Percentiles rank a stretch among this genome's conserved stretches.
phyloP scores from a whole-genome alignment of 345 rosid species.

The Heritiera littoralis region DNA sequence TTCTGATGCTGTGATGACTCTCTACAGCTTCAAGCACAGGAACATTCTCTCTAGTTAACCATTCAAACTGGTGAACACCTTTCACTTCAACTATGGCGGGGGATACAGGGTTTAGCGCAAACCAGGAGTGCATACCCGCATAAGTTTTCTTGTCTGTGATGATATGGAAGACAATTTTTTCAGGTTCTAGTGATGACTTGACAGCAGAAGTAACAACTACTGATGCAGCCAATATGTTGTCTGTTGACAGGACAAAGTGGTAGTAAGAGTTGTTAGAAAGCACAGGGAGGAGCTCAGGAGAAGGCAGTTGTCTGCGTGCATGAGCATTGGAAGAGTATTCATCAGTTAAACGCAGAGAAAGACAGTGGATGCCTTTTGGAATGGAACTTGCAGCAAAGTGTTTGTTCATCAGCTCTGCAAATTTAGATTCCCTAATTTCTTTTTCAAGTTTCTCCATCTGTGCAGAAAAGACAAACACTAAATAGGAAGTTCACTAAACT shows the following conservation, averaged over 20 bases:
- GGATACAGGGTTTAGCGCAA: constrained; percentile 79
- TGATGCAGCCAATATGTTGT: constrained; percentile 95
- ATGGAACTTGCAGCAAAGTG: constrained; percentile 98
- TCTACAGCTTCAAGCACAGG: constrained; percentile 98
- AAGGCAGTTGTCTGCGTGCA: constrained; percentile 93
- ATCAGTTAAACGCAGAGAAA: constrained; percentile 88
- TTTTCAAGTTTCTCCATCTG: constrained; percentile 94
- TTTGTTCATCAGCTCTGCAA: constrained; percentile 92
- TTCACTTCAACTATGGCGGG: constrained; percentile 91
- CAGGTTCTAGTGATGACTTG: constrained; percentile 78
- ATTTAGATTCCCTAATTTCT: constrained; percentile 83
- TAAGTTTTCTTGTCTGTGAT: constrained; percentile 98
- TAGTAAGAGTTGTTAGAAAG: constrained; percentile 83
- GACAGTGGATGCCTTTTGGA: constrained; percentile 96
- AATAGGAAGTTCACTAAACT: neutral
- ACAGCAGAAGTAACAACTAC: constrained; percentile 90
- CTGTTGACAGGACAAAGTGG: constrained; percentile 85
- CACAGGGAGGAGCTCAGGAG: constrained; percentile 90
- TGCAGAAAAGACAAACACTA: constrained; percentile 15
- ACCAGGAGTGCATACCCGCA: constrained; percentile 99
- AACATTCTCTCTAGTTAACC: constrained; percentile 97
- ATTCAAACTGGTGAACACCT: constrained; percentile 96
- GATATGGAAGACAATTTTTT: constrained; percentile 87
- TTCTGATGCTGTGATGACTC: constrained; percentile 72
- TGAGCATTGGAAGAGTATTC: constrained; percentile 98